Base-by-base conservation (phyloP, 2,329 filamentous ascomycete genomes). In the Pseudogymnoascus sp. region DNA sequence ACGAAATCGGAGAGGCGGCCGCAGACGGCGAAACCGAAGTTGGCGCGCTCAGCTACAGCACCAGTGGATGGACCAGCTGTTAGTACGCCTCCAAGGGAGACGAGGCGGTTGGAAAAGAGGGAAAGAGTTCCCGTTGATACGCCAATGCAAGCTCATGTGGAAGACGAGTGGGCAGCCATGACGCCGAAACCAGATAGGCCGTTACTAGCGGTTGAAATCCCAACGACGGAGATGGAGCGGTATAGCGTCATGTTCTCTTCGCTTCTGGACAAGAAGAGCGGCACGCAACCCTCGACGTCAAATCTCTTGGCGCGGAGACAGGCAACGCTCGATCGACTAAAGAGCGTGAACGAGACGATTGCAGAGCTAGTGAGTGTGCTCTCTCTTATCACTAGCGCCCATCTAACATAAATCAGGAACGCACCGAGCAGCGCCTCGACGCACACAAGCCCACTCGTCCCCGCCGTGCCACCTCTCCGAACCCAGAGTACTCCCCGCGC, bases 181-280 rank as follows among this genome's bases (percentile, higher is more conserved):
- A 61, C 6, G 44, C 50, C 5, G 53, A 40, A 21, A 35, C 40
- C 14, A 42, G 66, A 21, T 59, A 62, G 11, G 61, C 72, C 8
- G 75, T 77, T 1, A 74, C 77, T 97, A 18, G 81, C 92, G 69
- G 82, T 97, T 14, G 85, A 92, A 61, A 94, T 97, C 63, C 92
- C 93, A 0, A 83, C 84, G 60, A 82, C 90, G 63, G 85, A 88
- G 66, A 80, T 97, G 81, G 93, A 97, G 73, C 81, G 93, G 59
- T 97, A 96, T 69, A 96, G 92, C 69, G 84, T 97, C 67, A 97
- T 97, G 92, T 97, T 97, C 71, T 85, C 87, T 63, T 84, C 83
- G 38, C 79, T 97, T 5, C 77, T 96, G 25, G 82, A 84, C 65
- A 73, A 60, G 14, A 37, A 37, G 35, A 37, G 2, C 35, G 14